Base-by-base conservation (phyloP, 768 basidiomycete species). In the Pulveroboletus ravenelii region DNA sequence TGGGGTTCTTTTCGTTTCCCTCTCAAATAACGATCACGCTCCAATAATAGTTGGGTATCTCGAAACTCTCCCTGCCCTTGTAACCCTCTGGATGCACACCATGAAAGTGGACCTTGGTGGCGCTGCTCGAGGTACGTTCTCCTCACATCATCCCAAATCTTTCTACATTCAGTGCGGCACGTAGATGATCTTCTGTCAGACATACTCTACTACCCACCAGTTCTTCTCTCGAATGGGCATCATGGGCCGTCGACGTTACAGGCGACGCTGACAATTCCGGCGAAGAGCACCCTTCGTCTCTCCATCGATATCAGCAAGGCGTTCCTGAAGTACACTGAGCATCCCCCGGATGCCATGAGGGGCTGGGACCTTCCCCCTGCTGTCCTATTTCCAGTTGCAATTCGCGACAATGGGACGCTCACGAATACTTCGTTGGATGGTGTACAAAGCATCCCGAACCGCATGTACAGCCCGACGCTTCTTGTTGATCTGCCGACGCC, bases 401-500 rank as follows among this genome's bases (percentile, higher is more conserved):
- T 37, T 10, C 32, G 2, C 10, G 35, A 45, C 5, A 14, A 15
- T 14, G 15, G 31, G 5, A 15, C 13, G 6, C 6, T 20, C n/a
- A 35, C 8, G 32, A 57, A 60, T 3, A 25, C 10, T 14, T 61
- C 53, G 9, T 29, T 18, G 32, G 23, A 20, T n/a, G 10, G 13
- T 0, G 37, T 10, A 7, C 35, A 15, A 12, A 54, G 43, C 20
- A 57, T 67, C 41, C 65, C 46, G 3, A 39, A 51, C 36, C 61
- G 85, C 40, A 77, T 96, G 41, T 95, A 95, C 67, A 93, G 91
- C 2, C 75, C 81, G 0, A 78, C 85, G 9, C 76, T 95, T 23
- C 81, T 98, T 34, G 81, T 94, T 40, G 92, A 94, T 66, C 79
- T 96, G n/a, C 87, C 95, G n/a, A 93, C 92, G 32, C 96, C 95